Base-by-base conservation (phyloP, 2,329 filamentous ascomycete species). In the Clathrospora elynae region DNA sequence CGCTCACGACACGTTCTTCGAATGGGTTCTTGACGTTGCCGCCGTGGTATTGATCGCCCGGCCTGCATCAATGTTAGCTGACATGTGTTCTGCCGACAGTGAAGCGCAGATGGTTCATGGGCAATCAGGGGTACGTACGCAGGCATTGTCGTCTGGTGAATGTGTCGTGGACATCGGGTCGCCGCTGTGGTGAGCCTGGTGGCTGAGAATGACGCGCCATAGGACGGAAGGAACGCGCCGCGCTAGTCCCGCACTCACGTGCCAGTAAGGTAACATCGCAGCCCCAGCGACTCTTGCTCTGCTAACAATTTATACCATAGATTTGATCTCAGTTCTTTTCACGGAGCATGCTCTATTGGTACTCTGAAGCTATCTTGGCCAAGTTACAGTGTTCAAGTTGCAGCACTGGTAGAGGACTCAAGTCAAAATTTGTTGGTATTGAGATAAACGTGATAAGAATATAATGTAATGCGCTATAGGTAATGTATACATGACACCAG, bases 1-100 rank as follows among this genome's bases (percentile, higher is more conserved):
- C 83, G 37, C 81, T 85, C 19, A 96, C 80, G 28, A 82, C 82
- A 35, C 79, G 82, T 64, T 92, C 87, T 68, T 89, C 85, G 70
- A 93, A 99, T 6, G 91, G 91, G 64, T 96, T 97, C 50, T 72
- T 69, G 41, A 73, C 68, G 51, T 64, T 55, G 50, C 52, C 55
- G 50, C 60, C 59, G 33, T 52, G 50, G 54, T 71, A 68, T 40
- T 71, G 68, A 31, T 69, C 67, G 61, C 68, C 68, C 38, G 65
- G 67, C 35, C 68, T 71, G 50, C 34, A 24, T 25, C 11, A 25
- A 13, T 19, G 32, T 68, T 43, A 69, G 59, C 19, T 19, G 13
- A 10, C 11, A 19, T 38, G 26, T 2, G 5, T 16, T 14, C 4
- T 26, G 16, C 10, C 3, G 2, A 16, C 4, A 16, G 10, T 5